These are phyloP conservation scores for Phaffomyces thermotolerans DNA, from an alignment of 805 yeast species.

Conservation along the genomic window DNA sequence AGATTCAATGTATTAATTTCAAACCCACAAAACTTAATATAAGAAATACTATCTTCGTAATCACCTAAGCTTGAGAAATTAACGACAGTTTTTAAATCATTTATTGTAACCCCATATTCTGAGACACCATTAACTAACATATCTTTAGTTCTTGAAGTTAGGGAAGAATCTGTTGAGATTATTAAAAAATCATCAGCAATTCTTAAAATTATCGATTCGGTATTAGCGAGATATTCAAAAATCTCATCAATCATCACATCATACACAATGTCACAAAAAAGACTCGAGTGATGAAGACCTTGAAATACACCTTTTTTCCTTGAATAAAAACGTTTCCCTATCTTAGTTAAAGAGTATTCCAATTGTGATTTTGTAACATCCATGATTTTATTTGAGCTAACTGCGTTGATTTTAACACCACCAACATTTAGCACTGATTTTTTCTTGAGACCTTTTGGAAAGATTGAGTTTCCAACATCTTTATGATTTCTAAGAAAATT, in stretches of 20 bases:
- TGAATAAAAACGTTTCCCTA: slow-evolving; percentile 31
- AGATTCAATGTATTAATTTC: slow-evolving; percentile 28
- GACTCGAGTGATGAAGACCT: slow-evolving; percentile 72
- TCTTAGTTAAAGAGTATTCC: slow-evolving; percentile 37
- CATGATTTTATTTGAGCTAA: slow-evolving; percentile 39
- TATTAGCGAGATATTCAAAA: slow-evolving; percentile 17
- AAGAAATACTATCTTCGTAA: slow-evolving; percentile 1
- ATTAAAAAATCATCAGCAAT: slow-evolving; percentile 82
- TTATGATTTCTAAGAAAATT: neutral
- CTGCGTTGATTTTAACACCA: slow-evolving; percentile 12
- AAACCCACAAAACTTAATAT: slow-evolving; percentile 36
- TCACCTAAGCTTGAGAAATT: slow-evolving; percentile 17
- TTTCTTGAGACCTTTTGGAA: neutral
- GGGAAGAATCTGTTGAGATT: slow-evolving; percentile 38
- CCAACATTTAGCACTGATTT: neutral
- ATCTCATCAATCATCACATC: slow-evolving; percentile 45
- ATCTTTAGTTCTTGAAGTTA: slow-evolving; percentile 26
- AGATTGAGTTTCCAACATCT: neutral
- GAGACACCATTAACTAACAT: slow-evolving; percentile 31
- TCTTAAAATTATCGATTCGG: slow-evolving; percentile 41
- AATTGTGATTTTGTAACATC: slow-evolving; percentile 46
- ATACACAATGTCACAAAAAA: slow-evolving; percentile 67
- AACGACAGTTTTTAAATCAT: slow-evolving; percentile 35
- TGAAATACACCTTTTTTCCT: slow-evolving; percentile 73
- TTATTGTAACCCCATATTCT: slow-evolving; percentile 21